Evolutionary conservation across 192 early-diverging fungal species (phyloP), one percentile per base, ranked within the genome.

Genomic region (Dimargaris cristalligena): DNA sequence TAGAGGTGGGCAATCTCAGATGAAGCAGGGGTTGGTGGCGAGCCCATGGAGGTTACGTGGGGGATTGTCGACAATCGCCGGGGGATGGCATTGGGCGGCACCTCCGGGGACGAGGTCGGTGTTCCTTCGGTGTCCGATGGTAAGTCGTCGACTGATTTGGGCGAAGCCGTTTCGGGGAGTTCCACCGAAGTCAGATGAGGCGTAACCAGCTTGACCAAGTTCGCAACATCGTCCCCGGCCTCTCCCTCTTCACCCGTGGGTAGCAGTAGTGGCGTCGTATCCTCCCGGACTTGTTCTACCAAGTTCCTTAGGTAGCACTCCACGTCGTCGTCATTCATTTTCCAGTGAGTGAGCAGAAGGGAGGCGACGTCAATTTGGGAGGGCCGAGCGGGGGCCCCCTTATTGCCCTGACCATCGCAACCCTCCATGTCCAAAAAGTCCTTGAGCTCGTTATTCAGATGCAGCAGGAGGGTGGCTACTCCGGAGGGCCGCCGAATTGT

Each of bases 401-500:
- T n/a, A 50, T n/a, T 2, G 65, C 59, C 34, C 67, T 67, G 44
- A 57, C 58, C 18, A 62, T 65, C 31, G 55, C 56, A 3, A 66
- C 63, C 10, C 6, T 8, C 50, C 2, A 23, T n/a, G 16, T 57
- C 55, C 11, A 57, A n/a, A n/a, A 57, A 57, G 3, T 38, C 55
- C 55, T 57, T 57, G 29, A 72, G 49, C 49, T 75, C 74, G 25
- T 50, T 66, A 11, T 71, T 66, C 28, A 75, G 65, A 33, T 75
- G 60, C 4, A 68, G 58, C 34, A 83, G 65, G 30, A 89, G 78
- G 1, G 82, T 79, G 0, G 85, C 74, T 0, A 83, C 85, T 13
- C 88, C 90, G 28, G 87, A 84, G 0, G 90, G 82, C 47, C 89
- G 74, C 32, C 92, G 86, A 30, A 92, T 75, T 1, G 76, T 83